Conservation (phyloP, 75 land plant genomes). For the Adiantum capillusveneris region DNA sequence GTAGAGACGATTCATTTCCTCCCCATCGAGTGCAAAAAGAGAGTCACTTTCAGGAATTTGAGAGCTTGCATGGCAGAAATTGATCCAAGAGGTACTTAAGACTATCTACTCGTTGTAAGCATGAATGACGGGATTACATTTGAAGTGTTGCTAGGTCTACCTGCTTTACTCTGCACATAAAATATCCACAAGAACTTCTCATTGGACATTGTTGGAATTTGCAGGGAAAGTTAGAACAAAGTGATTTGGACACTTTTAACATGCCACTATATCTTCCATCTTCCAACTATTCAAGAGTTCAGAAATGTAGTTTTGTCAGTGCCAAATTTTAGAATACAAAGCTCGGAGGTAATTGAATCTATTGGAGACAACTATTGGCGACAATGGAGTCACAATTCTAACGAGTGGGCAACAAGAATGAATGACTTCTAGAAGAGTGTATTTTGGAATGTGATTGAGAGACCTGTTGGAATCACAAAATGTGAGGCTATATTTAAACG, state of each 20-base stretch:
- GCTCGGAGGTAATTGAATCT: not conserved
- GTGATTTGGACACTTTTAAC: conserved; percentile 5
- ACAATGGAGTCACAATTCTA: too few species aligned
- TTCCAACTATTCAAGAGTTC: not conserved
- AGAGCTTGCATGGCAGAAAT: conserved; percentile 2
- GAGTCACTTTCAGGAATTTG: not conserved
- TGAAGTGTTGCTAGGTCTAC: too few species aligned
- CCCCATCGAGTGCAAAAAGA: not conserved
- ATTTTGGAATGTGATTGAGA: not conserved
- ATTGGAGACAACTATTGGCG: too few species aligned
- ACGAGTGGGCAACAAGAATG: too few species aligned
- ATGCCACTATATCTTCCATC: not conserved
- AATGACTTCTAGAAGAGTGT: too few species aligned
- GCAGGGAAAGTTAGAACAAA: conserved; percentile 7
- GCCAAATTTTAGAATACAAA: not conserved
- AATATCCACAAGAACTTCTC: too few species aligned
- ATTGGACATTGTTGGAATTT: too few species aligned
- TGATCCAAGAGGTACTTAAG: conserved; percentile 9
- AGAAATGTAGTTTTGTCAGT: not conserved
- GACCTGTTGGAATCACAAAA: not conserved
- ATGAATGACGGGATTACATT: too few species aligned
- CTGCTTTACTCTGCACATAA: too few species aligned
- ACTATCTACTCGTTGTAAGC: too few species aligned
- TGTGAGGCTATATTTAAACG: conserved; percentile 3
- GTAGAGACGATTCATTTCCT: not conserved